Conservation (phyloP, 176 grass and related monocot genomes). For the Triticum monococcum region DNA sequence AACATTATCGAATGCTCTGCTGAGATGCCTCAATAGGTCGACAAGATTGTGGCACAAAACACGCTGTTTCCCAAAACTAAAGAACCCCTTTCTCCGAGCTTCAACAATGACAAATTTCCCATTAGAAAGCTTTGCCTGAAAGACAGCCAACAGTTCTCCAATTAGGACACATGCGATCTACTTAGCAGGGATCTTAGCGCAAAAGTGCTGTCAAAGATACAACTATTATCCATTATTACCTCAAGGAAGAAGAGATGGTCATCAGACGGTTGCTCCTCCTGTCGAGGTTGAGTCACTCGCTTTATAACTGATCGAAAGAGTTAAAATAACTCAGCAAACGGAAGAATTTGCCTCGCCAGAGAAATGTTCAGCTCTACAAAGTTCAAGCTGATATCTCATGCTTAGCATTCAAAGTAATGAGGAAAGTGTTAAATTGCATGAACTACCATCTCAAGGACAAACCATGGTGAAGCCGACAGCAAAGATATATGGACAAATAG, state of each 20-base stretch:
- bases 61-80: conserved; percentile 93
- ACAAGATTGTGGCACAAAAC: conserved; percentile 95
- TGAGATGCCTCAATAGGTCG: conserved; percentile 87
- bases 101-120: conserved; percentile 82
- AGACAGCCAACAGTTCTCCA: conserved; percentile 11
- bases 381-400: background rate
- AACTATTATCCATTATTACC: conserved; percentile 44
- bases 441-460: background rate
- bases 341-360: background rate
- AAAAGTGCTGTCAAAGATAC: background rate
- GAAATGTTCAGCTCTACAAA: background rate
- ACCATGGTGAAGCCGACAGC: background rate
- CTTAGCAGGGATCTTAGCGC: background rate
- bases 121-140: conserved; percentile 84
- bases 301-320: conserved; percentile 62
- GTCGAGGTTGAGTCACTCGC: conserved; percentile 60
- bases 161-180: conserved; percentile 20
- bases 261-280: conserved; percentile 75
- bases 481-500: conserved; percentile 6
- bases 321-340: background rate
- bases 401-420: background rate
- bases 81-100: conserved; percentile 89
- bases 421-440: conserved; percentile 5
- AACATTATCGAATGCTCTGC: conserved; percentile 93
- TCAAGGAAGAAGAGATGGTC: conserved; percentile 97